Evolutionary conservation across 495 filamentous ascomycete genomes (phyloP).

Genomic region (Trichoderma virens): DNA sequence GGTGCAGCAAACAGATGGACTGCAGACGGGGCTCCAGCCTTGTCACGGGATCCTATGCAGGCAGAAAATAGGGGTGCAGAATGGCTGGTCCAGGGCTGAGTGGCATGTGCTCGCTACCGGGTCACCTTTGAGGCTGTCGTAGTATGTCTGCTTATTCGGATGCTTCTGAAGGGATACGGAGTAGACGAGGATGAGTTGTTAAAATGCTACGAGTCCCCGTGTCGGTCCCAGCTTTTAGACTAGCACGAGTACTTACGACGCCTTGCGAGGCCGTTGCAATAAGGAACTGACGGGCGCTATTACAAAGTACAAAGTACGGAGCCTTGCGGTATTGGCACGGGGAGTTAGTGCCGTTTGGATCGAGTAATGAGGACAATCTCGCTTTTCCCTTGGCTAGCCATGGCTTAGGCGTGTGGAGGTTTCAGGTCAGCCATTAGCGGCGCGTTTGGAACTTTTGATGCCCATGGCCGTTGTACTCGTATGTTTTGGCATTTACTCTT

Average conservation of each 20-base stretch:
- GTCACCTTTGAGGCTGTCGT: not conserved
- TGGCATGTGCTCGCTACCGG: not conserved
- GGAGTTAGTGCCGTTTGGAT: not conserved
- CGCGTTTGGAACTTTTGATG: not conserved
- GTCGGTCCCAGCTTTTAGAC: not conserved
- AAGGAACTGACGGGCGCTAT: not conserved
- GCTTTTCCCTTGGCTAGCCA: not conserved
- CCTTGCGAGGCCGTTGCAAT: not conserved
- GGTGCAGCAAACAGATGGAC: not conserved
- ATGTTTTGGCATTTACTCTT: too few species aligned
- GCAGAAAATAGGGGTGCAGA: not conserved
- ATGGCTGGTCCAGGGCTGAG: not conserved
- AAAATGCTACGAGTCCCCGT: not conserved
- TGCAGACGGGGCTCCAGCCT: constrained; percentile 6
- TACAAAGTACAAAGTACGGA: not conserved
- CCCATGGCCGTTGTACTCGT: too few species aligned
- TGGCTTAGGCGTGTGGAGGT: constrained; percentile 1
- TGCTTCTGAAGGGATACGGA: not conserved
- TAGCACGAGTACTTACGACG: too few species aligned
- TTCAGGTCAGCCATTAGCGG: constrained; percentile 3
- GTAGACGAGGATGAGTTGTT: not conserved
- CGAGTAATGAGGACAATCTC: not conserved
- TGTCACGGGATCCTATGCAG: not conserved
- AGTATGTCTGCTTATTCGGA: not conserved
- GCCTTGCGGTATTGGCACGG: not conserved